Evolutionary conservation across 768 basidiomycete genomes (phyloP).

Genomic region (Boletus reticulatus): DNA sequence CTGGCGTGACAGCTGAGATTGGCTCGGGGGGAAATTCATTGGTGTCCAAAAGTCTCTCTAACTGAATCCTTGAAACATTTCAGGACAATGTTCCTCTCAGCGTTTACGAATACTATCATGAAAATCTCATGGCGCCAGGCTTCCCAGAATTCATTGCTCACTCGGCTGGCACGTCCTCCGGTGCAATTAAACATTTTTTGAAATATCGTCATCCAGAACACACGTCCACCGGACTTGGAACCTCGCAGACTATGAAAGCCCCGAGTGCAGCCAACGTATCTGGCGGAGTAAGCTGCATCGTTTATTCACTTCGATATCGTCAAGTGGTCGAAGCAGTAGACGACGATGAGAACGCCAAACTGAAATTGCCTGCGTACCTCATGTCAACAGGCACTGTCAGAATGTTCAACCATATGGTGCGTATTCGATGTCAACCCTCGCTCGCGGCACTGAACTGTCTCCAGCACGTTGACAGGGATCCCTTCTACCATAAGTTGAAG

Average conservation of each 20-base stretch:
- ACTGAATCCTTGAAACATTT: conserved; percentile 4
- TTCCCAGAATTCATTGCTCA: conserved; percentile 23
- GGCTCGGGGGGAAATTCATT: conserved; percentile 16
- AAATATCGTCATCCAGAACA: conserved; percentile 22
- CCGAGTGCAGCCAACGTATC: conserved; percentile 5
- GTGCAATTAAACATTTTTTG: conserved; percentile 15
- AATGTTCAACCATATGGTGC: conserved; percentile 21
- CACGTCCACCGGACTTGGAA: conserved; percentile 18
- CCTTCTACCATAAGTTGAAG: neutral
- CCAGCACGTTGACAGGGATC: conserved; percentile 16
- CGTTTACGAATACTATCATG: conserved; percentile 15
- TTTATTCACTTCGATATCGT: conserved; percentile 20
- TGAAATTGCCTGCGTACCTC: conserved; percentile 13
- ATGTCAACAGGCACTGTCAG: conserved; percentile 24
- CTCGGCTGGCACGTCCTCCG: conserved; percentile 18
- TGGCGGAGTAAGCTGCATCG: conserved; percentile 18
- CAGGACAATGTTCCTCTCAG: conserved; percentile 18
- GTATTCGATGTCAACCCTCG: neutral
- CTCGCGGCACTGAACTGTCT: neutral
- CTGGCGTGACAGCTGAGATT: conserved; percentile 9
- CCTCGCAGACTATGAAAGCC: conserved; percentile 10
- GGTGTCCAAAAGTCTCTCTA: too few species aligned
- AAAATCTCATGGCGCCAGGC: conserved; percentile 22
- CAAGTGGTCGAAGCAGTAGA: conserved; percentile 10
- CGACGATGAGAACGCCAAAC: conserved; percentile 8